Evolutionary conservation across 1,284 basidiomycete species (phyloP).

Genomic region (Ceratobasidium sp.): DNA sequence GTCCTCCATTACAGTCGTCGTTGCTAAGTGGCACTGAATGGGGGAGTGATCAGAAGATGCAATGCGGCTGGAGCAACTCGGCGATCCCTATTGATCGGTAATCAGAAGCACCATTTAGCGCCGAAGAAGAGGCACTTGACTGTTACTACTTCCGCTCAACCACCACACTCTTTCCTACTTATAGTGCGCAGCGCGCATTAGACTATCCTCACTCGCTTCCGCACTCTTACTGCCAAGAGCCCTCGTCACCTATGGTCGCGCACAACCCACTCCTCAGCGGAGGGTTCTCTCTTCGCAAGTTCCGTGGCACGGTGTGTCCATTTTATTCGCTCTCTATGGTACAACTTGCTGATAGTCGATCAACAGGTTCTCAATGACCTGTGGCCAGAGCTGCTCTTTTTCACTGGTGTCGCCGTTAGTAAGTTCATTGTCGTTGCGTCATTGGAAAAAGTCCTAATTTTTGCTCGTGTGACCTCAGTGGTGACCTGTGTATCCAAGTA

Average conservation of each 20-base stretch:
- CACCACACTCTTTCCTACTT: conserved; percentile 1
- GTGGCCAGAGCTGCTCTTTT: conserved; percentile 30
- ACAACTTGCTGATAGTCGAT: neutral
- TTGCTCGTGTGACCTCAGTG: conserved; percentile 21
- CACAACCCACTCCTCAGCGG: conserved; percentile 23
- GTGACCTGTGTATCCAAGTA: conserved; percentile 13
- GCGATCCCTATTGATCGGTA: conserved; percentile 17
- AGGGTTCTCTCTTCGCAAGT: conserved; percentile 12
- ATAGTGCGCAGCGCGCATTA: neutral
- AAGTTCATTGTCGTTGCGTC: neutral
- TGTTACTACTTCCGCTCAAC: neutral
- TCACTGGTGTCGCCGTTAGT: conserved; percentile 21
- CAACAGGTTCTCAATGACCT: conserved; percentile 28
- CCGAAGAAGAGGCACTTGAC: neutral
- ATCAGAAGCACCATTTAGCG: conserved; percentile 11
- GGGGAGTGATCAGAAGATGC: neutral
- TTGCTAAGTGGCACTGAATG: neutral
- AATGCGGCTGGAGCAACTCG: neutral
- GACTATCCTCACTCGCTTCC: neutral
- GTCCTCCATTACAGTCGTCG: neutral
- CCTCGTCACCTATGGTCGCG: neutral
- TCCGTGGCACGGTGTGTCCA: conserved; percentile 31
- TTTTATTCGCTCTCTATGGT: neutral
- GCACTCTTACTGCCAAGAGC: neutral
- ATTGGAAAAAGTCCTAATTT: neutral